A percentile compares a stretch with the other conserved stretches of the same genome.
Conservation (phyloP, 164 flowering plant genomes). For the Vitis vinifera region ASM3070453v1 NC_081823.1:7206501-7207000, state of each 20-base stretch:
- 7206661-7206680: background rate
- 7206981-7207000: conserved; percentile 79
- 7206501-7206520: no score
- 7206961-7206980: conserved; percentile 74
- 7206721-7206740: conserved; percentile 66
- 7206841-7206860: conserved; percentile 63
- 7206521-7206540: no score
- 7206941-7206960: conserved; percentile 51
- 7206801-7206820: conserved; percentile 51
- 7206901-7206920: conserved; percentile 66
- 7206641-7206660: no score
- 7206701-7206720: conserved; percentile 64
- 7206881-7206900: conserved; percentile 62
- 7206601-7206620: no score
- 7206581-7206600: no score
- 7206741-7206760: conserved; percentile 93
- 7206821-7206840: conserved; percentile 66
- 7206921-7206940: conserved; percentile 70
- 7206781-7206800: conserved; percentile 73
- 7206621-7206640: no score
- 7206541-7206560: no score
- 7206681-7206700: conserved; percentile 43
- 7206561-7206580: no score
- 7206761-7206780: conserved; percentile 36
- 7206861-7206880: conserved; percentile 64